phyloP scores from a whole-genome alignment of 768 basidiomycete genomes.

The Mycena belliarum region DNA sequence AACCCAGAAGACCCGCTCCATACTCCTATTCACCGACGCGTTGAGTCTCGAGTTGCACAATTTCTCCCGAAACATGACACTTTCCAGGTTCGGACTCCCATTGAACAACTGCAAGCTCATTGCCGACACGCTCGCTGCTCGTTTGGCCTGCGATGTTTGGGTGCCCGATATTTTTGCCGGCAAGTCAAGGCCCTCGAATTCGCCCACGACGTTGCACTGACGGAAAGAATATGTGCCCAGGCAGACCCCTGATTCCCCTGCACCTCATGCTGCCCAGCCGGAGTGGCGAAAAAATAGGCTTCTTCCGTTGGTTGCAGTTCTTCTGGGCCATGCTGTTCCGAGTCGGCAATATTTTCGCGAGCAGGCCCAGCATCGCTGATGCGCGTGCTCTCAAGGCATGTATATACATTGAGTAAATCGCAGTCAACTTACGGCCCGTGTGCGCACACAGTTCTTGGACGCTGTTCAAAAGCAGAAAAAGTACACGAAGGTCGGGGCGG shows the following conservation, averaged over 20 bases:
- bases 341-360: constrained; percentile 33
- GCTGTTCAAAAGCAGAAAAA: constrained; percentile 36
- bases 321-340: constrained; percentile 27
- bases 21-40: constrained; percentile 52
- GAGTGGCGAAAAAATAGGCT: constrained; percentile 34
- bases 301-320: constrained; percentile 34
- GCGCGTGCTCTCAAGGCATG: constrained; percentile 26
- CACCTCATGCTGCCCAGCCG: constrained; percentile 33
- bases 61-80: not conserved
- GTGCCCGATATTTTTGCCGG: constrained; percentile 57
- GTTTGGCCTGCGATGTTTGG: constrained; percentile 55
- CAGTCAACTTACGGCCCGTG: too few species aligned
- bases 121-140: constrained; percentile 47
- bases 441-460: constrained; percentile 32
- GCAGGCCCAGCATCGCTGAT: constrained; percentile 35
- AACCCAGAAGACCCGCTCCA: constrained; percentile 30
- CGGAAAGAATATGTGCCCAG: constrained; percentile 22
- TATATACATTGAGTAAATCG: not conserved
- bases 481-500: constrained; percentile 42
- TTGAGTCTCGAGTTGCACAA: not conserved
- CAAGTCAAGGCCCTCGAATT: constrained; percentile 20
- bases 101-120: constrained; percentile 53
- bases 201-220: not conserved
- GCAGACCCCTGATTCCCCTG: constrained; percentile 32
- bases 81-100: constrained; percentile 45